Conservation (phyloP, 495 filamentous ascomycete genomes). For the Penicillium soppii region DNA sequence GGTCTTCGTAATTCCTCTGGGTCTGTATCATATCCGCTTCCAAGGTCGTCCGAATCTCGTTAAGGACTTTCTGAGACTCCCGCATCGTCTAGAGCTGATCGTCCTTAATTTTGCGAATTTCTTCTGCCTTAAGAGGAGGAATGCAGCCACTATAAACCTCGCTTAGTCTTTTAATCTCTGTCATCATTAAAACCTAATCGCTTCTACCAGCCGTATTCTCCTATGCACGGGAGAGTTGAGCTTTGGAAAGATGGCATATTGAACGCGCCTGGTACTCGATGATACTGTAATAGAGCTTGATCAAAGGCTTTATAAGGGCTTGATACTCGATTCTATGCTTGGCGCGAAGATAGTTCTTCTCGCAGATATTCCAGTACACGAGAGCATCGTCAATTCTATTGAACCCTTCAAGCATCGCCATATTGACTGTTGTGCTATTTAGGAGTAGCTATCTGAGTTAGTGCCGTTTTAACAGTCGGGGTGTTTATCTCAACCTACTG, state of each 20-base stretch:
- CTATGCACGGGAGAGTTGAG: constrained; percentile 24
- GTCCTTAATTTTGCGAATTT: neutral
- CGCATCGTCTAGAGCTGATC: neutral
- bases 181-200: constrained; percentile 17
- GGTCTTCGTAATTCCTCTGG: constrained; percentile 7
- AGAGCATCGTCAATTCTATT: neutral
- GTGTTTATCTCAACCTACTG: neutral
- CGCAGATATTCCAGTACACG: constrained; percentile 3
- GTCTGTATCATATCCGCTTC: constrained; percentile 14
- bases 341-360: neutral
- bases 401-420: constrained; percentile 7
- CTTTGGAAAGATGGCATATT: constrained; percentile 29
- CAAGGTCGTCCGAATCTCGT: neutral
- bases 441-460: neutral
- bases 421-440: neutral
- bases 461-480: neutral
- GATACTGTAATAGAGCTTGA: constrained; percentile 25
- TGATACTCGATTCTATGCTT: neutral
- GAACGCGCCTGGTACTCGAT: constrained; percentile 35
- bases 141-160: neutral
- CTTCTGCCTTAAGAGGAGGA: no score
- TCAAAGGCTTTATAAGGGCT: neutral
- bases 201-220: constrained; percentile 14
- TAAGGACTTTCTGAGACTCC: neutral
- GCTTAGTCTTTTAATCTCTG: constrained; percentile 7